Evolutionary conservation across 2,329 filamentous ascomycete genomes (phyloP), one percentile per base, ranked within the genome.

Genomic region (Didymella segeticola): DNA sequence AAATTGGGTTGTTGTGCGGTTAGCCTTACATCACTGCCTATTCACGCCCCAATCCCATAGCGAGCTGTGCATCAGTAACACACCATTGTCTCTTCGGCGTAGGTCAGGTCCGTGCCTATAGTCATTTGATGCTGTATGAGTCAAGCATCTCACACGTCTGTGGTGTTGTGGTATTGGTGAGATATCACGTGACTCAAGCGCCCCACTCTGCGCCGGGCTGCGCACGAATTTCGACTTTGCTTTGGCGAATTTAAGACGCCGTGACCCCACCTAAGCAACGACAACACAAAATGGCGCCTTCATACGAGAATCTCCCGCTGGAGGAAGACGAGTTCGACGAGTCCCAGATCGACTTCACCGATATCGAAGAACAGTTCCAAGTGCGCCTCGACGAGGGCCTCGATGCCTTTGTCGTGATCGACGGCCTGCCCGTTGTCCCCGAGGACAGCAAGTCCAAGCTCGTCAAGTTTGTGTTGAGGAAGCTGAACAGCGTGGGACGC

Each of bases 341-440:
- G 79, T 89, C 93, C 73, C 92, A 97, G 75, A 89, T 98, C 77
- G 93, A 98, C 76, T 91, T 96, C 76, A 93, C 91, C 67, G 93
- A 99, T 79, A 84, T 99, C 66, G 86, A 88, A 75, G 93, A 96
- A 77, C 91, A 96, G 78, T 97, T 93, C 75, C 92, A 98, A 79
- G 93, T 98, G 60, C 91, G 93, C 75, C 83, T 98, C 63, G 95
- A 99, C 77, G 91, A 96, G 77, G 95, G 95, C 54, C 89, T 97
- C 69, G 95, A 99, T 75, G 89, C 92, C 61, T 99, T 99, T 72
- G 90, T 99, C 62, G 93, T 98, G 59, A 86, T 98, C 74, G 95
- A 99, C 77, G 95, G 95, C 63, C 86, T 99, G 36, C 95, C 95
- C 63, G 81, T 89, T 61, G 93, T 99, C 62, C 91, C 83, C 54